Base-by-base conservation (phyloP, 768 basidiomycete species). In the Collybiopsis luxurians region DNA sequence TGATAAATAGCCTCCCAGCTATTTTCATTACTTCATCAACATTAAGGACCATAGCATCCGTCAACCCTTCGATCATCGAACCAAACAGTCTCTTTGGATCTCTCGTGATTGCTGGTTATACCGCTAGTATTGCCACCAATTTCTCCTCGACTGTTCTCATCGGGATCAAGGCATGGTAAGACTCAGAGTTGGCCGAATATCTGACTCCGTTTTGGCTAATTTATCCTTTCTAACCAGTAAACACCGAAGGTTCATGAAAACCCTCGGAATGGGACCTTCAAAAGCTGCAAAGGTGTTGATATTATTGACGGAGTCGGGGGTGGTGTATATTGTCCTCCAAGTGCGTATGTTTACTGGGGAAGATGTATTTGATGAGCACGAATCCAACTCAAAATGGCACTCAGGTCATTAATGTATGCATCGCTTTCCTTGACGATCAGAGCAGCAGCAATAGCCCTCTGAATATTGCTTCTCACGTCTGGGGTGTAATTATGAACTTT, bases 161-260 rank as follows among this genome's bases (percentile, higher is more conserved):
- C 31, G 50, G 50, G 13, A 52, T 52, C 34, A 36, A 52, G 31
- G 50, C 50, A 23, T 52, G 36, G 50, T 52, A 52, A 52, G 50
- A n/a, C n/a, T n/a, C n/a, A n/a, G n/a, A n/a, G n/a, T n/a, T n/a
- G n/a, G n/a, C n/a, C n/a, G n/a, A n/a, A n/a, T n/a, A n/a, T n/a
- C n/a, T n/a, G n/a, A n/a, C n/a, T n/a, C n/a, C n/a, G n/a, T n/a
- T n/a, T n/a, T n/a, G n/a, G n/a, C n/a, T n/a, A n/a, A n/a, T n/a
- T n/a, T n/a, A n/a, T n/a, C n/a, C n/a, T 46, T 2, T 28, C 6
- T n/a, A 12, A 26, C 23, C 17, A 47, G 46, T 28, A 21, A 47
- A n/a, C 46, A 47, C 27, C 23, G 27, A 24, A 47, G 27, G 17
- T 47, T 47, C 28, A 27, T 47, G 24, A 47, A 47, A 17, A n/a